Conservation (phyloP, 345 rosid genomes). For the Euphorbia lathyris region DNA sequence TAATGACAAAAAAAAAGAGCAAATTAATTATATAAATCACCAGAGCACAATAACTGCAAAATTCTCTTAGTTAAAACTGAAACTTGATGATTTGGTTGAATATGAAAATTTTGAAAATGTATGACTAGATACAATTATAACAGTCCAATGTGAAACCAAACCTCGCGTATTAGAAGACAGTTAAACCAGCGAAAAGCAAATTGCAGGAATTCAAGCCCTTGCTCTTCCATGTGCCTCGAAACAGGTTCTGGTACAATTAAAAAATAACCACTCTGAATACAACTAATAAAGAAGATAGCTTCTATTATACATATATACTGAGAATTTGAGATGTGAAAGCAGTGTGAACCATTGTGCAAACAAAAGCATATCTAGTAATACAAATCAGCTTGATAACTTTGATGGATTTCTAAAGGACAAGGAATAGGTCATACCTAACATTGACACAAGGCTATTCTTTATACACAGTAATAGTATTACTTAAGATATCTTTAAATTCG, state of each 20-base stretch:
- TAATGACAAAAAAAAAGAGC: slow-evolving; percentile 30
- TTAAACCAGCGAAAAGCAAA: slow-evolving; percentile 99
- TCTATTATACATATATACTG: background rate
- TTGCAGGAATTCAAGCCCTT: slow-evolving; percentile 96
- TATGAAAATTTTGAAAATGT: background rate
- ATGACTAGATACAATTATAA: background rate
- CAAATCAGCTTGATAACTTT: background rate
- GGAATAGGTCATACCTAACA: background rate
- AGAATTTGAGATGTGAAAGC: background rate
- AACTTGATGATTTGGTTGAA: background rate
- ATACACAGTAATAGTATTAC: background rate
- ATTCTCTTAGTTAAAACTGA: background rate
- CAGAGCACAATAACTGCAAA: background rate
- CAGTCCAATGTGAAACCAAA: slow-evolving; percentile 23
- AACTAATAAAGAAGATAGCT: background rate
- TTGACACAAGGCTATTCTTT: background rate
- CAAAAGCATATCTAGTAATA: background rate
- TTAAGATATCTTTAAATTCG: background rate
- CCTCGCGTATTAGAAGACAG: slow-evolving; percentile 97
- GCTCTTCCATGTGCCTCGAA: slow-evolving; percentile 93
- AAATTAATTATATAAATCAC: slow-evolving; percentile 6
- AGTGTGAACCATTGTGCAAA: background rate
- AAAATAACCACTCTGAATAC: slow-evolving; percentile 4
- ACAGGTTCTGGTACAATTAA: slow-evolving; percentile 67
- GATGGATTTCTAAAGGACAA: background rate